phyloP scores from a whole-genome alignment of 2,329 filamentous ascomycete species.

The Fusarium sp. region DNA sequence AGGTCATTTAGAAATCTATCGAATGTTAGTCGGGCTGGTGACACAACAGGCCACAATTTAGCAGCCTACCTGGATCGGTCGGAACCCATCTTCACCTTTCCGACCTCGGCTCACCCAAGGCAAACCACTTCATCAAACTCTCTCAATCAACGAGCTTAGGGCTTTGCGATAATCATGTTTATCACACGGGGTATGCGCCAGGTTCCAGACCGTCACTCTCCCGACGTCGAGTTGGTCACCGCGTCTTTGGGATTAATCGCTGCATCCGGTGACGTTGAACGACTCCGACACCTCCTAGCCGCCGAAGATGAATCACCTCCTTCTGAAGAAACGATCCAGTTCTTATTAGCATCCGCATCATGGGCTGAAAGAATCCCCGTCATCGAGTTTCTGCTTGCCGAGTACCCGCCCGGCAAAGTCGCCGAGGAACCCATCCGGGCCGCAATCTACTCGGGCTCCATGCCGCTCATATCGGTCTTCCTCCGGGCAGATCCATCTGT shows the following conservation, averaged over 20 bases:
- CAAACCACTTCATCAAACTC: neutral
- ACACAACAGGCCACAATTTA: neutral
- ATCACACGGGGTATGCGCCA: neutral
- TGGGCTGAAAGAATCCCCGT: neutral
- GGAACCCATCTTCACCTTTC: neutral
- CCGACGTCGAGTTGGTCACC: neutral
- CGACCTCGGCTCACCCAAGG: neutral
- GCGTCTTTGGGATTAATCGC: neutral
- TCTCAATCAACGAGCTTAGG: neutral
- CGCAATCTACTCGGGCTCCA: conserved; percentile 18
- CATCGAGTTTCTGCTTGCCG: conserved; percentile 8
- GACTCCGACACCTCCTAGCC: neutral
- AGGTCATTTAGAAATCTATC: neutral
- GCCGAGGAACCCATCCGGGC: conserved; percentile 13
- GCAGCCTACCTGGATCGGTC: neutral
- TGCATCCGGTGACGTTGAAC: neutral
- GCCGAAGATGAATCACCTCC: neutral
- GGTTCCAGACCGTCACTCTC: neutral
- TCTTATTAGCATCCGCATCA: neutral
- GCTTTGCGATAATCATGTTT: neutral
- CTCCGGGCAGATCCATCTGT: conserved; percentile 12
- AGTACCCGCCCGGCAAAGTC: conserved; percentile 3
- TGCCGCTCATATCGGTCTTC: conserved; percentile 12
- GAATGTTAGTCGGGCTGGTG: neutral
- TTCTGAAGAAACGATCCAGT: conserved; percentile 6